Base-by-base conservation (phyloP, 1,284 basidiomycete genomes). In the Ustilago nuda region DNA sequence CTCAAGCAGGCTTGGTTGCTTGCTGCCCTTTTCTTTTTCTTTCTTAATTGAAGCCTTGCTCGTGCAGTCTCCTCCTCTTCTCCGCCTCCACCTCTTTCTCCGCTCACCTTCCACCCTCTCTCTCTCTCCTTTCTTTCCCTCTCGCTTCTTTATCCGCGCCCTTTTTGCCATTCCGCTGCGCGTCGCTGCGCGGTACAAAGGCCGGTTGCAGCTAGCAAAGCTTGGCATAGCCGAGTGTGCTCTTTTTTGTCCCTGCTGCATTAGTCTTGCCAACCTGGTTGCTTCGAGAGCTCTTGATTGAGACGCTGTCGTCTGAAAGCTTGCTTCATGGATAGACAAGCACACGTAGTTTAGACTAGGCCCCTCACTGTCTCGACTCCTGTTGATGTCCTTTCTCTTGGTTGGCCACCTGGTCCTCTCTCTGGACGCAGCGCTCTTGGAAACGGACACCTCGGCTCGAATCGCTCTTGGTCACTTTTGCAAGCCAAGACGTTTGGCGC, bases 1-100 rank as follows among this genome's bases (percentile, higher is more conserved):
- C 23, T 27, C 23, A 27, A 27, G 23, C 23, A 27, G 23, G 23
- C 23, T 27, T 27, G 23, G 32, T 35, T 54, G 3, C 33, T 15
- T 54, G 27, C 19, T 52, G 27, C 8, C 35, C 52, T 54, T 23
- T 30, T 33, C 55, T 56, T 45, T 32, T 30, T 33, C 55, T 15
- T 17, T 46, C 23, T 23, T 23, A 45, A 45, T 23, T 45, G n/a
- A 15, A 15, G 19, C 30, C 17, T 46, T 30, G 33, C 3, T 19
- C 54, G 4, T 55, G n/a, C 54, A 15, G 4, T 39, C 36, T 41
- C 54, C 37, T 19, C 11, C 36, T 41, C 37, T 55, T 35, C 54
- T 41, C 37, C 19, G 13, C 13, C 54, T 41, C 37, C 55, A 30
- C 41, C 55, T 45, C 43, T 55, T 19, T 35, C 30, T 8, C 51